These are phyloP conservation scores for Ganoderma multipileum DNA, from an alignment of 1,284 basidiomycete genomes.

Conservation along the genomic window DNA sequence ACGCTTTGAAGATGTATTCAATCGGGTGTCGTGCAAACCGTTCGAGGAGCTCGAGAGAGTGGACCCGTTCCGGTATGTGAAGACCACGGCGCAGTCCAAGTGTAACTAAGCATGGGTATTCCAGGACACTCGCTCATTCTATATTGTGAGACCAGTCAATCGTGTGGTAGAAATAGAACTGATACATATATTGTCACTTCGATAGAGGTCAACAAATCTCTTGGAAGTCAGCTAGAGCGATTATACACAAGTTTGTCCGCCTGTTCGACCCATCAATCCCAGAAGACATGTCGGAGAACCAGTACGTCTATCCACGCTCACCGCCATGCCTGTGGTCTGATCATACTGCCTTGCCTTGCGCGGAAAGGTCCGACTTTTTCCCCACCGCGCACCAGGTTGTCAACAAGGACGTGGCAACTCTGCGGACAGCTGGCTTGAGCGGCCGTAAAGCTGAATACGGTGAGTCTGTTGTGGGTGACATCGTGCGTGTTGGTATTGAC, in stretches of 20 bases:
- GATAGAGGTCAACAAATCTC: constrained; percentile 88
- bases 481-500: background rate
- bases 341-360: background rate
- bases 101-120: background rate
- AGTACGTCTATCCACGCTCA: constrained; percentile 38
- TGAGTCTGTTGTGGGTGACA: constrained; percentile 41
- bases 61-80: constrained; percentile 74
- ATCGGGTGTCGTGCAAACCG: constrained; percentile 70
- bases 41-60: constrained; percentile 76
- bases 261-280: constrained; percentile 77
- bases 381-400: constrained; percentile 77
- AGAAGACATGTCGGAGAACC: constrained; percentile 61
- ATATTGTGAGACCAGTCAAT: constrained; percentile 51
- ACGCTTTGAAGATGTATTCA: constrained; percentile 78
- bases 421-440: constrained; percentile 80
- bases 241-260: constrained; percentile 83
- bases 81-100: background rate
- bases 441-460: constrained; percentile 87
- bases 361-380: constrained; percentile 53
- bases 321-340: constrained; percentile 7
- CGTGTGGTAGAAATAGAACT: background rate
- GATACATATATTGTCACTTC: constrained; percentile 2
- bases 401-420: constrained; percentile 57
- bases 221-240: constrained; percentile 88
- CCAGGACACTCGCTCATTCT: constrained; percentile 56